A percentile compares a stretch with the other conserved stretches of the same genome.
phyloP scores from a whole-genome alignment of 2,329 filamentous ascomycete genomes.

The Cadophora luteo-olivacea region DNA sequence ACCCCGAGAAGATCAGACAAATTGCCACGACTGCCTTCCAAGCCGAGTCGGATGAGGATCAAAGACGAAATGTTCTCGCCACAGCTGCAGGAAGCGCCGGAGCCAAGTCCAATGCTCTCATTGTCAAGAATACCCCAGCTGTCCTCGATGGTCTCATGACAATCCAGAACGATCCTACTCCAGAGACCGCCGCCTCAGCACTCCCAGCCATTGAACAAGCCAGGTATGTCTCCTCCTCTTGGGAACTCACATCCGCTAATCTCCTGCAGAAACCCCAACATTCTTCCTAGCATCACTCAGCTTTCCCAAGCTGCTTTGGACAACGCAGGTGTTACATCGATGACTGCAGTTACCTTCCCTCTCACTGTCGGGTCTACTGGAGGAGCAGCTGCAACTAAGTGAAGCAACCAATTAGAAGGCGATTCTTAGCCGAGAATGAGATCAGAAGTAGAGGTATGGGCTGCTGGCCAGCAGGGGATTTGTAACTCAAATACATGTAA shows the following conservation, averaged over 20 bases:
- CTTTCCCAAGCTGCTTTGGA: slow-evolving; percentile 37
- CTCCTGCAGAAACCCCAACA: slow-evolving; percentile 38
- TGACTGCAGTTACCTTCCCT: slow-evolving; percentile 2
- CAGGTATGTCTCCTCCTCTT: slow-evolving; percentile 25
- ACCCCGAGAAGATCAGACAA: slow-evolving; percentile 28
- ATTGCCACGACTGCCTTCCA: slow-evolving; percentile 36
- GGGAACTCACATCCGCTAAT: no score
- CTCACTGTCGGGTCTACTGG: slow-evolving; percentile 6
- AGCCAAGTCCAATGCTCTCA: slow-evolving; percentile 33
- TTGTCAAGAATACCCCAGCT: slow-evolving; percentile 37
- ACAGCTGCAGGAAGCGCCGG: slow-evolving; percentile 36
- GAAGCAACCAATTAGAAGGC: not conserved
- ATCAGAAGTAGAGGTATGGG: not conserved
- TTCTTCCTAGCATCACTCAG: slow-evolving; percentile 40
- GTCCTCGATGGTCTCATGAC: slow-evolving; percentile 35
- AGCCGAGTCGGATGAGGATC: slow-evolving; percentile 39
- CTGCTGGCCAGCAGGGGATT: slow-evolving; percentile 8
- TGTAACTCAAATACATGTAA: slow-evolving; percentile 7
- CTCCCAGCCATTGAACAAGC: slow-evolving; percentile 30
- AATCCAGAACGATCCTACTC: slow-evolving; percentile 34
- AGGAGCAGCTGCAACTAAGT: not conserved
- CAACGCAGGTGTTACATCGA: slow-evolving; percentile 11
- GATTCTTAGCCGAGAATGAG: not conserved
- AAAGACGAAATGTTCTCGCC: slow-evolving; percentile 33
- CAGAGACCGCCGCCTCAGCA: slow-evolving; percentile 19